Conservation (phyloP, 2,329 filamentous ascomycete species). For the Cladosporium oxysporum region DNA sequence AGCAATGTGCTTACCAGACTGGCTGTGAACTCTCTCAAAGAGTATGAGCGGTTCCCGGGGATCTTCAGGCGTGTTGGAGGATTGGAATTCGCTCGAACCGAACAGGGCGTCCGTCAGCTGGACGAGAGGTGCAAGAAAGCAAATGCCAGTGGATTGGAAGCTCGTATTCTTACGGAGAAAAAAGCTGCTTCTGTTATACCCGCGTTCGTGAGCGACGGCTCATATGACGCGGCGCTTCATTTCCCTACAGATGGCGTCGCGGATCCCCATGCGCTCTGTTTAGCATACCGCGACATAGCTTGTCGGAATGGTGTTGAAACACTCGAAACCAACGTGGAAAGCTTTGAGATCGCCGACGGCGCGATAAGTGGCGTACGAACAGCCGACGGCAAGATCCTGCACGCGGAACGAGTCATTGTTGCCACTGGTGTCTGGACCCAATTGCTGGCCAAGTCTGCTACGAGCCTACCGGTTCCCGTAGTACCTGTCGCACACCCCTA, state of each 20-base stretch:
- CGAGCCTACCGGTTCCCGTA: constrained; percentile 34
- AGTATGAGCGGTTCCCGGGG: constrained; percentile 11
- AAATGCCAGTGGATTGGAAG: not conserved
- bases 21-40: constrained; percentile 30
- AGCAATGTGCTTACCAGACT: constrained; percentile 36
- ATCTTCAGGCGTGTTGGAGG: constrained; percentile 18
- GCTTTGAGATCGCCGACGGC: not conserved
- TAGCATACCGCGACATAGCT: constrained; percentile 6
- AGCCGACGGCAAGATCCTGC: not conserved
- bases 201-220: not conserved
- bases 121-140: not conserved
- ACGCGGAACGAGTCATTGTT: not conserved
- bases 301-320: not conserved
- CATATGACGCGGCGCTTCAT: constrained; percentile 7
- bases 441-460: not conserved
- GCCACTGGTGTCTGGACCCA: constrained; percentile 37
- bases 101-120: not conserved
- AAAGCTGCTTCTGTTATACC: not conserved
- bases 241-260: constrained; percentile 22
- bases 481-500: constrained; percentile 42
- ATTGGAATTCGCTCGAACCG: constrained; percentile 16
- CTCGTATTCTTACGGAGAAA: not conserved
- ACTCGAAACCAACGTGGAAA: not conserved
- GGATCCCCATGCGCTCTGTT: constrained; percentile 18
- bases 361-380: not conserved